phyloP scores from a whole-genome alignment of 2,329 filamentous ascomycete species.

The Whalleya microplaca region DNA sequence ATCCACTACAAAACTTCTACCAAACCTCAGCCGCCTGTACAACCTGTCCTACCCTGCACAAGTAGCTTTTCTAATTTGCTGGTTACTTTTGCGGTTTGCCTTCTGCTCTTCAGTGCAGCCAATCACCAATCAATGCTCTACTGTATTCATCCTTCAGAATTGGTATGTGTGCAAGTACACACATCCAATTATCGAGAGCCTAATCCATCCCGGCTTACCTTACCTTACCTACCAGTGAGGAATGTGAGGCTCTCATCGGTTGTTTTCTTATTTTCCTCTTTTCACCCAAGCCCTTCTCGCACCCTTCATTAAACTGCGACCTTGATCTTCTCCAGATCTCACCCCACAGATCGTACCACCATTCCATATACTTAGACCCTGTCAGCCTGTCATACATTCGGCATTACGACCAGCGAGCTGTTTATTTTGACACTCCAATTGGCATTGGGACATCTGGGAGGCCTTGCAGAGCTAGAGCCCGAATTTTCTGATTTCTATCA shows the following conservation, averaged over 20 bases:
- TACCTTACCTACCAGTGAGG: no score
- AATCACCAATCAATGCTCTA: slow-evolving; percentile 22
- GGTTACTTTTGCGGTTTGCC: slow-evolving; percentile 4
- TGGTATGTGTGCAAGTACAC: slow-evolving; percentile 7
- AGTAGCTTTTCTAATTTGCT: slow-evolving; percentile 12
- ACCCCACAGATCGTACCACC: background rate
- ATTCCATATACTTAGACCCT: background rate
- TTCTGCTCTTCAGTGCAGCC: slow-evolving; percentile 8
- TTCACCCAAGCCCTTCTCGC: background rate
- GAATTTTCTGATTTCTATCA: no score
- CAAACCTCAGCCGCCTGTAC: slow-evolving; percentile 2
- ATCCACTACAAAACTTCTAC: background rate
- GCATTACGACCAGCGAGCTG: background rate
- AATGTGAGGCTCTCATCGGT: slow-evolving; percentile 8
- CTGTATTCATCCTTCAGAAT: background rate
- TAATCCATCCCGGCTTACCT: background rate
- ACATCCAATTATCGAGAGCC: no score
- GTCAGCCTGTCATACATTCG: background rate
- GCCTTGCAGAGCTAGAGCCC: no score
- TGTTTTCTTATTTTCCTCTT: background rate
- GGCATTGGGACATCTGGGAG: no score
- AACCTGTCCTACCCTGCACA: background rate
- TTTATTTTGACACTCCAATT: background rate
- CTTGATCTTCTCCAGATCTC: background rate
- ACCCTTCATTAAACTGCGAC: background rate